phyloP scores from a whole-genome alignment of 2,329 filamentous ascomycete genomes.

The Lachnellula hyalina region DNA sequence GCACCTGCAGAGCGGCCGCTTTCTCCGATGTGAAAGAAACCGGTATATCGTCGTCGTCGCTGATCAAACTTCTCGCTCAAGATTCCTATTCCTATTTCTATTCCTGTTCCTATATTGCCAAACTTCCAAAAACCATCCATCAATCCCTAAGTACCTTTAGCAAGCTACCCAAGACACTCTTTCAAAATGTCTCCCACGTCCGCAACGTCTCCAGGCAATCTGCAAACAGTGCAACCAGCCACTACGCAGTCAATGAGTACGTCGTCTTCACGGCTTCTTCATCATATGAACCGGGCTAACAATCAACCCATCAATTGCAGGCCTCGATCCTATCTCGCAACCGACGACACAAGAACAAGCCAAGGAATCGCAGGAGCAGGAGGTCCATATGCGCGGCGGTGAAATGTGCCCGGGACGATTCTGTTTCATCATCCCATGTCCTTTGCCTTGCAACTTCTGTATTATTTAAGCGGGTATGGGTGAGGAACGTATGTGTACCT shows the following conservation, averaged over 20 bases:
- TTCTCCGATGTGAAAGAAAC: no score
- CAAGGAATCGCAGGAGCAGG: slow-evolving; percentile 13
- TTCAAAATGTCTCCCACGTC: not conserved
- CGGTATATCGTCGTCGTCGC: no score
- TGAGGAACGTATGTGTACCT: no score
- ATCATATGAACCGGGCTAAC: not conserved
- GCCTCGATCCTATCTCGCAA: slow-evolving; percentile 2
- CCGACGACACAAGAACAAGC: not conserved
- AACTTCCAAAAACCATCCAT: not conserved
- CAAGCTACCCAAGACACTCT: not conserved
- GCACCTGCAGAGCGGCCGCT: not conserved
- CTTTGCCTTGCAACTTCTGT: not conserved
- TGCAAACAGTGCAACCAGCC: slow-evolving; percentile 10
- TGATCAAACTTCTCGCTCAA: no score
- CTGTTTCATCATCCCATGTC: slow-evolving; percentile 32
- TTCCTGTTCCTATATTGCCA: no score
- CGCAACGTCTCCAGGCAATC: not conserved
- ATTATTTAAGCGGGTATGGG: not conserved
- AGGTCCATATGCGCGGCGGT: slow-evolving; percentile 29
- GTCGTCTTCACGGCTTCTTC: not conserved
- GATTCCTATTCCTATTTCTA: no score
- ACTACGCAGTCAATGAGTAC: slow-evolving; percentile 12
- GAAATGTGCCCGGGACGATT: slow-evolving; percentile 33
- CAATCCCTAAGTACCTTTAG: not conserved
- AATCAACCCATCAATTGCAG: not conserved